These are phyloP conservation scores for Saccharomyces hybrid DNA, from an alignment of 1,139 yeast species.

Conservation along the genomic window DNA sequence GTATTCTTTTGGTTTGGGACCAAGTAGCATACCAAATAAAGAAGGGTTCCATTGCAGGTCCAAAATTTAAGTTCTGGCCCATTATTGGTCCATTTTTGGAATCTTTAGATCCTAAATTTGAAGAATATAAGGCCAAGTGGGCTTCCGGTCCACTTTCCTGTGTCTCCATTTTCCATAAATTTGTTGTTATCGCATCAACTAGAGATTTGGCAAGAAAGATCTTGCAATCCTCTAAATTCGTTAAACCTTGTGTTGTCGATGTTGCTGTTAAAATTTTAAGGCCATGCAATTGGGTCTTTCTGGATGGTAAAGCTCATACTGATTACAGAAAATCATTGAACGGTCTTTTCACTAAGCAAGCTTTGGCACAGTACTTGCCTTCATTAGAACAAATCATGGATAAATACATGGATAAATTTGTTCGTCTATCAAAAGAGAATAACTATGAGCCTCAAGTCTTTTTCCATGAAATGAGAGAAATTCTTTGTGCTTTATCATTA, in stretches of 20 bases:
- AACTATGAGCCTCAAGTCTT: constrained; percentile 50
- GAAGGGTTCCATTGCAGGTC: constrained; percentile 90
- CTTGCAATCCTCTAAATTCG: constrained; percentile 75
- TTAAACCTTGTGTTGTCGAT: constrained; percentile 96
- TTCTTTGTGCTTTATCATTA: constrained; percentile 87
- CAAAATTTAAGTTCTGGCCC: constrained; percentile 81
- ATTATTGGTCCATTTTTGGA: constrained; percentile 94
- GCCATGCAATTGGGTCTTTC: constrained; percentile 95
- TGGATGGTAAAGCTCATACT: constrained; percentile 90
- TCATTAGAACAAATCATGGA: constrained; percentile 80
- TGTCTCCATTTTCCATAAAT: constrained; percentile 95
- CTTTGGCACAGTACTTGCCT: constrained; percentile 77
- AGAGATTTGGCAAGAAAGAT: constrained; percentile 89
- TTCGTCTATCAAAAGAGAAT: constrained; percentile 49
- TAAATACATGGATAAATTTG: constrained; percentile 61
- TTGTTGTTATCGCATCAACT: constrained; percentile 88
- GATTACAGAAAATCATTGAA: constrained; percentile 89
- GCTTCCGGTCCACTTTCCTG: constrained; percentile 88
- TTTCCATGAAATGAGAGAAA: constrained; percentile 92
- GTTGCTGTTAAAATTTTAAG: constrained; percentile 89
- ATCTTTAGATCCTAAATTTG: constrained; percentile 93
- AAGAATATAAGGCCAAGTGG: constrained; percentile 91
- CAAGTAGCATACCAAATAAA: constrained; percentile 69
- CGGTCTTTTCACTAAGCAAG: constrained; percentile 78
- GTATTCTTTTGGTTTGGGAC: constrained; percentile 59